A percentile compares a stretch with the other conserved stretches of the same genome.
These are phyloP conservation scores for Botrytis pseudocinerea DNA, from an alignment of 2,329 filamentous ascomycete species.

Conservation along the genomic window DNA sequence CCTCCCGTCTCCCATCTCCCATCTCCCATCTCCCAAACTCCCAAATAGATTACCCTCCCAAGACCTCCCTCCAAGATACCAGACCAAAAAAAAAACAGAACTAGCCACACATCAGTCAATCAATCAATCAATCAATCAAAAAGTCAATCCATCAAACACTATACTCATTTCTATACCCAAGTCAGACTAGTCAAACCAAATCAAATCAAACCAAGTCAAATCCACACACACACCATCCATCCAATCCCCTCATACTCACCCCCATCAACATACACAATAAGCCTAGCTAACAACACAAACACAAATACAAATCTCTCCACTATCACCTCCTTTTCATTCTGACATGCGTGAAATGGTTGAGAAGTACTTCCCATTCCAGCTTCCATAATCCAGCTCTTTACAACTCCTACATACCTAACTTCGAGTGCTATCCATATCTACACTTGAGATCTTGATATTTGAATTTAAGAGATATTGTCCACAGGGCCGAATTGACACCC, in stretches of 20 bases:
- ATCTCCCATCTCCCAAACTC: neutral
- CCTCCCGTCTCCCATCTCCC: too few species aligned
- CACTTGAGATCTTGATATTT: neutral
- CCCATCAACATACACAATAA: neutral
- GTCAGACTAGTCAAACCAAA: too few species aligned
- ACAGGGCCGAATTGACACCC: neutral
- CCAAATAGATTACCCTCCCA: too few species aligned
- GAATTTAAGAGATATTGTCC: neutral
- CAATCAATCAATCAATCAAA: too few species aligned
- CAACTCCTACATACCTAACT: neutral
- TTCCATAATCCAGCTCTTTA: neutral
- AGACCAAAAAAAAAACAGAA: too few species aligned
- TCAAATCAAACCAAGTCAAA: neutral
- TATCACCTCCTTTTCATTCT: neutral
- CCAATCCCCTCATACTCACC: too few species aligned
- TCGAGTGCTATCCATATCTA: neutral
- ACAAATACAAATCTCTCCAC: too few species aligned
- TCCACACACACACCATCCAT: neutral
- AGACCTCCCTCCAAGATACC: too few species aligned
- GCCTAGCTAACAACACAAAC: neutral
- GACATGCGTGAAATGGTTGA: accelerated
- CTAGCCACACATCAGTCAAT: too few species aligned
- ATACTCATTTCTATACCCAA: too few species aligned
- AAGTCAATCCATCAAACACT: too few species aligned
- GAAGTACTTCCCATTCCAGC: neutral